phyloP scores from a whole-genome alignment of 768 basidiomycete species.

The Tephrocybe sp. region DNA sequence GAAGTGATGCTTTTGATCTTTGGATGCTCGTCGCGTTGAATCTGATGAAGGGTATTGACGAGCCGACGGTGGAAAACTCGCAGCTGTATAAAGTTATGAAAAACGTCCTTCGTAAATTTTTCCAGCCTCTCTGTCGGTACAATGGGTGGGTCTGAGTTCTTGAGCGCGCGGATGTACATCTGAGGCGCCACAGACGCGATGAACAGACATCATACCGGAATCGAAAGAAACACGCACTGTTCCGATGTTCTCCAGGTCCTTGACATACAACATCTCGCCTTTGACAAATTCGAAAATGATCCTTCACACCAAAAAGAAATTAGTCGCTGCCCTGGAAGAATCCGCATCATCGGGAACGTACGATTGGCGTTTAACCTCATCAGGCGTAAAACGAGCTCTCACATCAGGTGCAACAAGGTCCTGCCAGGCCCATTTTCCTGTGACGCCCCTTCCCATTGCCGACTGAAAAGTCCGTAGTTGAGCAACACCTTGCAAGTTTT shows the following conservation, averaged over 20 bases:
- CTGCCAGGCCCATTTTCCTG: slow-evolving; percentile 86
- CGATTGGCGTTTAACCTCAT: slow-evolving; percentile 85
- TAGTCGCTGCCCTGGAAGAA: background rate
- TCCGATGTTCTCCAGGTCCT: slow-evolving; percentile 86
- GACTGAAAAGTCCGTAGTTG: slow-evolving; percentile 88
- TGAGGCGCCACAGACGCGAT: slow-evolving; percentile 23
- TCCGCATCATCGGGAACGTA: slow-evolving; percentile 35
- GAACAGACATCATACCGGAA: background rate
- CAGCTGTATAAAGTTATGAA: slow-evolving; percentile 83
- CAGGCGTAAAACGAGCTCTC: slow-evolving; percentile 56
- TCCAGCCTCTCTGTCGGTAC: slow-evolving; percentile 69
- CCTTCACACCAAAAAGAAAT: slow-evolving; percentile 32
- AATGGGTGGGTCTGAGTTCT: slow-evolving; percentile 73
- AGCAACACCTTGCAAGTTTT: slow-evolving; percentile 74
- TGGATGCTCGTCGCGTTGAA: slow-evolving; percentile 88
- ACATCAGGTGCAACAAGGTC: slow-evolving; percentile 73
- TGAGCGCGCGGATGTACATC: slow-evolving; percentile 84
- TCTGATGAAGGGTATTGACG: slow-evolving; percentile 76
- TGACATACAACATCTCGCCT: slow-evolving; percentile 96
- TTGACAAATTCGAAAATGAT: slow-evolving; percentile 95
- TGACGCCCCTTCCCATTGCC: slow-evolving; percentile 79
- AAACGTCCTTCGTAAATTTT: slow-evolving; percentile 82
- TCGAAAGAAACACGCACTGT: slow-evolving; percentile 45
- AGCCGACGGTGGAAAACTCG: slow-evolving; percentile 72
- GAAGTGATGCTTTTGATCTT: slow-evolving; percentile 79